phyloP scores from a whole-genome alignment of 2,329 filamentous ascomycete genomes.

The Fusarium tuaranense region DNA sequence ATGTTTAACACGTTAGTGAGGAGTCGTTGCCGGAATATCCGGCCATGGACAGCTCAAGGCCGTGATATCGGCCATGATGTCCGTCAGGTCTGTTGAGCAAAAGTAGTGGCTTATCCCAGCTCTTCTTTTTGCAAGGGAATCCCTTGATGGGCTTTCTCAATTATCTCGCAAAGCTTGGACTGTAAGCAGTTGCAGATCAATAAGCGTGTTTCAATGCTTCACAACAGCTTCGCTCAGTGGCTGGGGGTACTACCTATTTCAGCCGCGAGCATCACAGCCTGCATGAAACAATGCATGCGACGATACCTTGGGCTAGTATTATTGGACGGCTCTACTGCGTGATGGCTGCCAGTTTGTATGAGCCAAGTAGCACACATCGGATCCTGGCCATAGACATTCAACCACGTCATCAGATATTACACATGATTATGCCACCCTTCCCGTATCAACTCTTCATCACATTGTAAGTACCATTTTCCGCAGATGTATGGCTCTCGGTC shows the following conservation, averaged over 20 bases:
- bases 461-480: neutral
- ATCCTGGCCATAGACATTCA: neutral
- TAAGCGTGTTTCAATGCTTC: neutral
- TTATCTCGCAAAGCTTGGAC: neutral
- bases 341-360: neutral
- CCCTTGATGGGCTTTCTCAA: too few species aligned
- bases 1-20: neutral
- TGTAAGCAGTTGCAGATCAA: neutral
- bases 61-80: neutral
- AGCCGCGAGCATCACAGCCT: neutral
- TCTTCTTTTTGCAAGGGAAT: too few species aligned
- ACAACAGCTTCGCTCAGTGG: neutral
- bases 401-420: neutral
- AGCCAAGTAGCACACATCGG: neutral
- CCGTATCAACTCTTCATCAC: neutral
- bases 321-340: neutral
- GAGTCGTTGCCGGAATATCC: neutral
- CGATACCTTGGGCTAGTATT: neutral
- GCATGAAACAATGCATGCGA: neutral
- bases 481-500: neutral
- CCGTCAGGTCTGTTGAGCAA: neutral
- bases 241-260: too few species aligned
- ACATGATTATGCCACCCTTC: neutral
- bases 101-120: neutral
- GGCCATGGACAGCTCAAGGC: neutral